A percentile compares a stretch with the other conserved stretches of the same genome.
Evolutionary conservation across 2,329 filamentous ascomycete species (phyloP).

Genomic region (Aspergillus pseudoterreus): DNA sequence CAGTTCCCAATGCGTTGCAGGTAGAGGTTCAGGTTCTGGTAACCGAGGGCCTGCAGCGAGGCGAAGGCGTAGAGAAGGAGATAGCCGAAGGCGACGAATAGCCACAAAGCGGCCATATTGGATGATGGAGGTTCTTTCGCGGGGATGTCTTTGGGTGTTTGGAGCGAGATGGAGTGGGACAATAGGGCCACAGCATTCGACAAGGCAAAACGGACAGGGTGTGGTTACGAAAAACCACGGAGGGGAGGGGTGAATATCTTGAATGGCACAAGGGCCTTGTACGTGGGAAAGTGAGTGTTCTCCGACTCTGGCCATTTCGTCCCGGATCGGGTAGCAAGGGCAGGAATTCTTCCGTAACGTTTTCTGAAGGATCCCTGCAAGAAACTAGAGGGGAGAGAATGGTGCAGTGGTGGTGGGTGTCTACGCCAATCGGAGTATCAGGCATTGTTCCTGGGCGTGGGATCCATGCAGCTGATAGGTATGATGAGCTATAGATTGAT

Average conservation of each 20-base stretch:
- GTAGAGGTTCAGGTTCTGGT: slow-evolving; percentile 5
- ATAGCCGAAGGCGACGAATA: slow-evolving; percentile 34
- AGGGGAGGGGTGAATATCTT: not conserved
- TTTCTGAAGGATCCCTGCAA: slow-evolving; percentile 2
- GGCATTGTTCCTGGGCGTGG: not conserved
- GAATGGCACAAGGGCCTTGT: not conserved
- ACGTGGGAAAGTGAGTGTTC: not conserved
- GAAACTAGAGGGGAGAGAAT: not conserved
- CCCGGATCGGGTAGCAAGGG: slow-evolving; percentile 9
- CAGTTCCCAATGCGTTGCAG: slow-evolving; percentile 19
- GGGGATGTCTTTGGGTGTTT: too few species aligned
- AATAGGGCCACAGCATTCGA: too few species aligned
- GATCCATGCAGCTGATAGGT: too few species aligned
- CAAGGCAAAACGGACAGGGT: too few species aligned
- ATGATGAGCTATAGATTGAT: too few species aligned
- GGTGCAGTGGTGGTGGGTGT: not conserved
- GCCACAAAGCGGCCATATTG: slow-evolving; percentile 28
- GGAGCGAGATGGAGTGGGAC: too few species aligned
- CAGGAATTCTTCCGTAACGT: slow-evolving; percentile 2
- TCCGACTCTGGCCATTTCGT: slow-evolving; percentile 1
- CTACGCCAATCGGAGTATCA: not conserved
- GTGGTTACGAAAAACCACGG: too few species aligned
- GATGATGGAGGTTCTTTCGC: not conserved
- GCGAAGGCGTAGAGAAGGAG: slow-evolving; percentile 35
- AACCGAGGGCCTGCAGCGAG: slow-evolving; percentile 17